Base-by-base conservation (phyloP, 139 green algal species). In the Chlorella sp. region DNA sequence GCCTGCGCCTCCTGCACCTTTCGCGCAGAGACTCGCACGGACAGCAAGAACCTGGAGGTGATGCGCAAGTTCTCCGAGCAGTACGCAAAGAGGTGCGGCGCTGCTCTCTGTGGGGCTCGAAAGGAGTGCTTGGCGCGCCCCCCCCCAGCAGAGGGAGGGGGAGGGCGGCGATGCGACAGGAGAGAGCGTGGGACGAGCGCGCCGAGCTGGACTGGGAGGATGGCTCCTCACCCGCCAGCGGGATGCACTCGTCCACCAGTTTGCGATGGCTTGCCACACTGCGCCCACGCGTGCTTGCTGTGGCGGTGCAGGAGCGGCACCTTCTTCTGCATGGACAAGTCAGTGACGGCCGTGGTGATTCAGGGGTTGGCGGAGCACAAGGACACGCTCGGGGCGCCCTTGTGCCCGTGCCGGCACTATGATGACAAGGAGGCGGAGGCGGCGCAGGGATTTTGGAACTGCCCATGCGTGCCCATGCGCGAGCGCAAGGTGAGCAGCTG, bases 11-110 rank as follows among this genome's bases (percentile, higher is more conserved):
- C 27, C 60, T 66, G 27, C 3, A 2, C n/a, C 63, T 71, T 6
- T 26, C n/a, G 32, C 23, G 26, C 35, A 71, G 66, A 71, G 35
- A 62, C 26, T 35, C 26, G 4, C 10, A 61, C 36, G 22, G 66
- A 71, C 6, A 34, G 17, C 3, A 91, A 90, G 50, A 85, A 75
- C 64, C 77, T 98, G 49, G 94, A 99, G 77, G 79, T 95, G 1
- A 99, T 99, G 95, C 77, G 95, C 24, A 98, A 97, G 74, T 99
- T 99, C 62, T 96, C 90, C 0, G 95, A 99, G 82, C 93, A 98
- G 83, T 99, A 99, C 82, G 95, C 95, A 4, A 92, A 94, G 70
- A 84, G 86, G 89, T 96, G 72, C 62, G 71, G n/a, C n/a, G n/a
- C n/a, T n/a, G n/a, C n/a, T n/a, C n/a, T n/a, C n/a, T n/a, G n/a